These are phyloP conservation scores for Cytospora piceae DNA, from an alignment of 2,329 filamentous ascomycete species.

Conservation along the genomic window DNA sequence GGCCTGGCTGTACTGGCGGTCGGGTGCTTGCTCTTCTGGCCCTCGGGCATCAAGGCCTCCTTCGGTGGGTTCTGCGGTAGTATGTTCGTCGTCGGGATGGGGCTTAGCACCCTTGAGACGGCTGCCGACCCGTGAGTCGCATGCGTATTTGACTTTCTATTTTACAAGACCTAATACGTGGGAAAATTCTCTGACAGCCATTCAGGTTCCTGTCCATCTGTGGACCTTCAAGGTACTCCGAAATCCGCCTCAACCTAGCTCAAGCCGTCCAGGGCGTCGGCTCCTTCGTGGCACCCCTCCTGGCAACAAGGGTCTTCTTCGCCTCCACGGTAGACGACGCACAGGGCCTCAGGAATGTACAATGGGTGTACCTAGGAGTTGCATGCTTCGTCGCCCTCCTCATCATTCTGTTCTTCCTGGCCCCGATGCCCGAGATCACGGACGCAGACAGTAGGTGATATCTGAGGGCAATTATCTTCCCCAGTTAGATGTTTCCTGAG, in stretches of 20 bases:
- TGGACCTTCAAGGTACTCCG: constrained; percentile 61
- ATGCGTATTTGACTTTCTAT: no score
- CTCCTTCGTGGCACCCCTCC: constrained; percentile 60
- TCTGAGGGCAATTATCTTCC: no score
- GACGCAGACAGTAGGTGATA: constrained; percentile 54
- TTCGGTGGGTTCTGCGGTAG: constrained; percentile 65
- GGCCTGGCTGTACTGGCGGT: constrained; percentile 59
- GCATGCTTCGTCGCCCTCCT: constrained; percentile 62
- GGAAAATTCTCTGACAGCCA: not conserved
- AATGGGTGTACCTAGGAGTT: constrained; percentile 68
- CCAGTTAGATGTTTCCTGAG: no score
- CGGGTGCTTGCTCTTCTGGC: constrained; percentile 63
- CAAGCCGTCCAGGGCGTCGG: constrained; percentile 63
- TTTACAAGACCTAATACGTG: not conserved
- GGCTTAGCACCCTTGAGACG: constrained; percentile 58
- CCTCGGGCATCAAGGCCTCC: constrained; percentile 55
- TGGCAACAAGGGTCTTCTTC: constrained; percentile 66
- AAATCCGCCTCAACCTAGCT: constrained; percentile 61
- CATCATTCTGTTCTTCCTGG: constrained; percentile 61
- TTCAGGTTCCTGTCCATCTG: constrained; percentile 50
- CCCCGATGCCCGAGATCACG: constrained; percentile 55
- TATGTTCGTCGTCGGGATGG: constrained; percentile 51
- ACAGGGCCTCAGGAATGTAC: constrained; percentile 60
- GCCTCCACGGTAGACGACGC: constrained; percentile 50
- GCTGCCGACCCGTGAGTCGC: constrained; percentile 53